phyloP scores from a whole-genome alignment of 768 basidiomycete genomes.

The Boletus subparvulus region DNA sequence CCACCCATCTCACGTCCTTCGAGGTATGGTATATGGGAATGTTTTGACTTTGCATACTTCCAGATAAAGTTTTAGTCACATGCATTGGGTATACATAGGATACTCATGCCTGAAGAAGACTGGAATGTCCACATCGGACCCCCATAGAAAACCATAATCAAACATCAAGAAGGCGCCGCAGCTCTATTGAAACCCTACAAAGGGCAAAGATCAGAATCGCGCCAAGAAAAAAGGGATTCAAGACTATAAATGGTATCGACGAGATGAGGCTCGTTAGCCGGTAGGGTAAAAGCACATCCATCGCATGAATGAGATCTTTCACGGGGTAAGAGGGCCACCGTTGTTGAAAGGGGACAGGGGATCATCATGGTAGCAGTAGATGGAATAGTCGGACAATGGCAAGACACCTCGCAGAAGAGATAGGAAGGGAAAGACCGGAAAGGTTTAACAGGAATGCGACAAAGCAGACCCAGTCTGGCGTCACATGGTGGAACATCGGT shows the following conservation, averaged over 20 bases:
- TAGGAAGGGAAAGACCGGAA: not conserved
- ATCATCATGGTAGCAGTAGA: not conserved
- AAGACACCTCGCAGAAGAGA: not conserved
- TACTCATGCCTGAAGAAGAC: not conserved
- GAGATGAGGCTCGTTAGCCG: conserved; percentile 38
- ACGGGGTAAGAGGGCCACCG: conserved; percentile 8
- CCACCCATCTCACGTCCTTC: no score
- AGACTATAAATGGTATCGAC: conserved; percentile 28
- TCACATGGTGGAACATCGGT: conserved; percentile 21
- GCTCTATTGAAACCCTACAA: not conserved
- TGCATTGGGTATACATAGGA: not conserved
- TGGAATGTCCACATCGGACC: not conserved
- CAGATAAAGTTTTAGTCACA: not conserved
- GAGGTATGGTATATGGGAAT: no score
- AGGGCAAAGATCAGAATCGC: not conserved
- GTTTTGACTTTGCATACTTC: not conserved
- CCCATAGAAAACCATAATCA: not conserved
- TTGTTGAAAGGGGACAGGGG: not conserved
- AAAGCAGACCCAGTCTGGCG: conserved; percentile 27
- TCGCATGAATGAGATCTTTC: conserved; percentile 17
- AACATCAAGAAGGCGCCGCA: not conserved
- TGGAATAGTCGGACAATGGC: conserved; percentile 13
- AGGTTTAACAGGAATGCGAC: conserved; percentile 12
- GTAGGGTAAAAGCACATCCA: conserved; percentile 28
- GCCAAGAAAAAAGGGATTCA: not conserved